Percentiles rank a stretch among this genome's conserved stretches.
Conservation (phyloP, 805 yeast genomes). For the Ogataea paradorogensis region DNA sequence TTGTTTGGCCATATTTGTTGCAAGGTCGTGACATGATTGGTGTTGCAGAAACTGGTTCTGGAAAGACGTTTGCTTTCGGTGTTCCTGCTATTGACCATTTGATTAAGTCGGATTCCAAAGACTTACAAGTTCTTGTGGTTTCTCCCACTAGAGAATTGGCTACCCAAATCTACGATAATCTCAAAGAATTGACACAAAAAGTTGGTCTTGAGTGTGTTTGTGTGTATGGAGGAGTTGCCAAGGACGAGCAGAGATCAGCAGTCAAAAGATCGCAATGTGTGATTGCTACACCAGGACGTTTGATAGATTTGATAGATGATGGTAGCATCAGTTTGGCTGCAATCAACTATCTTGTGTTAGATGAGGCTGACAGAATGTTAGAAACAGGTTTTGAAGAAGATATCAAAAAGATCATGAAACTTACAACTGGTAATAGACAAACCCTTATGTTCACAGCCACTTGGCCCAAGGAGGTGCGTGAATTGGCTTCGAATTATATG, state of each 20-base stretch:
- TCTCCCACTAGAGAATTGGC: constrained; percentile 99
- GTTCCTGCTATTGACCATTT: constrained; percentile 90
- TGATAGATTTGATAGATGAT: constrained; percentile 85
- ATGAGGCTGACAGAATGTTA: constrained; percentile 98
- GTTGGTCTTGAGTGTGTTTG: constrained; percentile 72
- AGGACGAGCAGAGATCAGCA: constrained; percentile 80
- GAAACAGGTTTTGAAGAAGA: constrained; percentile 98
- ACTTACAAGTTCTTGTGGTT: constrained; percentile 74
- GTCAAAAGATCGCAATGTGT: constrained; percentile 71
- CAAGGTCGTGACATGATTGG: constrained; percentile 85
- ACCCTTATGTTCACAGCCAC: constrained; percentile 99
- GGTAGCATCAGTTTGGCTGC: constrained; percentile 69
- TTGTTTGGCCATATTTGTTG: constrained; percentile 88
- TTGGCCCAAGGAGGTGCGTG: constrained; percentile 99
- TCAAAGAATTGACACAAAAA: constrained; percentile 59
- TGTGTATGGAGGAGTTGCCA: constrained; percentile 96
- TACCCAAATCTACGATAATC: constrained; percentile 84
- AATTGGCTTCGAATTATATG: constrained; percentile 84
- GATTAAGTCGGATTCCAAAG: constrained; percentile 40
- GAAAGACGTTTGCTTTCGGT: constrained; percentile 96
- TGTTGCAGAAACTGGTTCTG: constrained; percentile 98
- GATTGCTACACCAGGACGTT: constrained; percentile 98
- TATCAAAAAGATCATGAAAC: constrained; percentile 75
- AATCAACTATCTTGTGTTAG: constrained; percentile 80
- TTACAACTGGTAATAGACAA: constrained; percentile 61